Evolutionary conservation across 2,329 filamentous ascomycete genomes (phyloP).

Genomic region (Dichotomopilus funicola): DNA sequence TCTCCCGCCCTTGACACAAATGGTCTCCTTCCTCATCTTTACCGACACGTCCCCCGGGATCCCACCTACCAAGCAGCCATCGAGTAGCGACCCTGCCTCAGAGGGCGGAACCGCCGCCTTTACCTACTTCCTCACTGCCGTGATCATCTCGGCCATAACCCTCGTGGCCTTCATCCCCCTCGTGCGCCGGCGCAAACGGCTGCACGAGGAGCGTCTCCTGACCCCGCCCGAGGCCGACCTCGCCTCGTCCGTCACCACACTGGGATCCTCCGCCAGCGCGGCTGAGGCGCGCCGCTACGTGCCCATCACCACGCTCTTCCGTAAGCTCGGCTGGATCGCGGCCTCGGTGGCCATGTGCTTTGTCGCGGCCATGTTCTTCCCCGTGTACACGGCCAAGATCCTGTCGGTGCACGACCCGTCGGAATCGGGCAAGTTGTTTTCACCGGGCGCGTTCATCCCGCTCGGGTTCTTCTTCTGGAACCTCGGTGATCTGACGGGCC

Average conservation of each 20-base stretch:
- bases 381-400: conserved; percentile 76
- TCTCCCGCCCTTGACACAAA: conserved; percentile 79
- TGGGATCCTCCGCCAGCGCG: conserved; percentile 23
- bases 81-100: conserved; percentile 10
- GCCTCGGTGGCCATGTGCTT: conserved; percentile 77
- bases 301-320: conserved; percentile 58
- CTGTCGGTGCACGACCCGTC: conserved; percentile 33
- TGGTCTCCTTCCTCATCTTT: conserved; percentile 69
- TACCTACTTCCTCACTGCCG: conserved; percentile 85
- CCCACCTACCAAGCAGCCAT: conserved; percentile 2
- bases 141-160: conserved; percentile 62
- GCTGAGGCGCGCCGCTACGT: conserved; percentile 42
- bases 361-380: conserved; percentile 84
- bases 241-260: conserved; percentile 27
- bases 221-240: conserved; percentile 34
- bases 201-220: conserved; percentile 35
- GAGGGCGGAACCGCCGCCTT: conserved; percentile 63
- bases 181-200: conserved; percentile 51
- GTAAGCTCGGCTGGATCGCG: conserved; percentile 73
- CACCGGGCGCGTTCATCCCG: conserved; percentile 75
- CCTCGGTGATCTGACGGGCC: conserved; percentile 72
- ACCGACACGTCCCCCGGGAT: conserved; percentile 26
- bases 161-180: conserved; percentile 71
- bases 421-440: conserved; percentile 48
- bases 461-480: conserved; percentile 94